phyloP scores from a whole-genome alignment of 495 filamentous ascomycete genomes.

The Bathelium albidoporum region DNA sequence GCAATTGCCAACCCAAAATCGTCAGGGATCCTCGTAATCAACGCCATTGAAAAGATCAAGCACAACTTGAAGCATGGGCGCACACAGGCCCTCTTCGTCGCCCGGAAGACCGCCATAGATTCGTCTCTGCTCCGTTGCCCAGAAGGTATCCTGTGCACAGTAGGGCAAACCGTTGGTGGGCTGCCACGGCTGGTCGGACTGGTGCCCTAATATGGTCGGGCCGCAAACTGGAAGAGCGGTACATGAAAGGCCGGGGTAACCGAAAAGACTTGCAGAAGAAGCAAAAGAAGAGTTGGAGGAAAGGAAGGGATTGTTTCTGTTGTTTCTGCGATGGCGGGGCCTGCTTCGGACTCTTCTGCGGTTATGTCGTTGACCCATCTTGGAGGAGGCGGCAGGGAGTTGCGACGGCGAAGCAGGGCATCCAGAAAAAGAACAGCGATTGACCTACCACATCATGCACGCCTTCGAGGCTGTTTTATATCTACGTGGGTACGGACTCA shows the following conservation, averaged over 20 bases:
- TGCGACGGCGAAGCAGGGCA: background rate
- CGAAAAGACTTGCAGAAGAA: slow-evolving; percentile 4
- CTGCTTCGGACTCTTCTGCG: slow-evolving; percentile 27
- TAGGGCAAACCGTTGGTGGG: background rate
- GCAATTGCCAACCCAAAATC: background rate
- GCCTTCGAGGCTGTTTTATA: too few species aligned
- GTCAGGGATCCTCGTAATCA: slow-evolving; percentile 30
- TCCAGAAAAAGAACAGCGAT: background rate
- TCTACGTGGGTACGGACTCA: too few species aligned
- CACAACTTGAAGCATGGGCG: slow-evolving; percentile 31
- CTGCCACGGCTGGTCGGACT: slow-evolving; percentile 23
- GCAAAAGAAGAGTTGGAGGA: slow-evolving; percentile 13
- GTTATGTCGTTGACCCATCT: slow-evolving; percentile 29
- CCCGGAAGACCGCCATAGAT: slow-evolving; percentile 25
- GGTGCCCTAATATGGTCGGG: slow-evolving; percentile 15
- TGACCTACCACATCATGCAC: too few species aligned
- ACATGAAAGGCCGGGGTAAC: slow-evolving; percentile 11
- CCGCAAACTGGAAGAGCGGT: slow-evolving; percentile 9
- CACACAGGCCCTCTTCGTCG: slow-evolving; percentile 25
- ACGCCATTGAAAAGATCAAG: slow-evolving; percentile 28
- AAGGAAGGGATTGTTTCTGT: slow-evolving; percentile 16
- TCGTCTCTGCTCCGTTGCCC: slow-evolving; percentile 12
- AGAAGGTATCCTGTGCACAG: background rate
- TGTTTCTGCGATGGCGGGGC: slow-evolving; percentile 21
- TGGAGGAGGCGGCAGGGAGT: background rate